Evolutionary conservation across 805 yeast species (phyloP), one percentile per base, ranked within the genome.

Genomic region (Yarrowia osloensis): DNA sequence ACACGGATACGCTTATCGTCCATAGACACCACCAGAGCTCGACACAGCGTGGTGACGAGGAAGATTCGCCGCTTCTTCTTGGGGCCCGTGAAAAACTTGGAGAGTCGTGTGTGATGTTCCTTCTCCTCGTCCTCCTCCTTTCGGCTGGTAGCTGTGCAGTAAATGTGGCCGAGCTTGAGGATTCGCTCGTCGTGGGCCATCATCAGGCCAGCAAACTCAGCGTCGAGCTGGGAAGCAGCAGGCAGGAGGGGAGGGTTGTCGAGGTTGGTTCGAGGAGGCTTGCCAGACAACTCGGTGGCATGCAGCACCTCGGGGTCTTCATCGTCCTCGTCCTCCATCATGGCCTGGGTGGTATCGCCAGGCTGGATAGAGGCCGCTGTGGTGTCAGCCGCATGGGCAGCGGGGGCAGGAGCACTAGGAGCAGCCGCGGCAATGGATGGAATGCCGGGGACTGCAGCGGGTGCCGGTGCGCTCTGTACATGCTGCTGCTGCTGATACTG

Each of bases 111-210:
- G 9, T 71, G 74, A 21, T 69, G 68, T 15, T 69, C 49, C 11
- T 67, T 62, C 39, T 67, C 70, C 39, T 68, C 71, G 24, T 70
- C 74, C 12, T 70, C 71, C 19, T 68, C 70, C 42, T 69, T 71
- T 13, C 67, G 67, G 7, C 65, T 49, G 24, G 61, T 68, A 7
- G 65, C 57, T 17, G 69, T 70, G 24, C 63, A 65, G 22, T 65
- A 40, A 3, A 81, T 82, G 2, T 78, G 77, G 1, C 85, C 86
- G 15, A 81, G 70, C 66, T 78, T 78, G 66, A 83, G 68, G 7
- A 85, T 77, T 52, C 87, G 77, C 73, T 85, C 88, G 40, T 81
- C 81, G 9, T 79, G 75, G 62, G 80, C 79, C 17, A 72, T 73
- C 57, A 85, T 76, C 65, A 80, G 77, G 29, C 72, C 72, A 11